Conservation (phyloP, 352 stramenopile species). For the Plasmopara halstedii region DNA sequence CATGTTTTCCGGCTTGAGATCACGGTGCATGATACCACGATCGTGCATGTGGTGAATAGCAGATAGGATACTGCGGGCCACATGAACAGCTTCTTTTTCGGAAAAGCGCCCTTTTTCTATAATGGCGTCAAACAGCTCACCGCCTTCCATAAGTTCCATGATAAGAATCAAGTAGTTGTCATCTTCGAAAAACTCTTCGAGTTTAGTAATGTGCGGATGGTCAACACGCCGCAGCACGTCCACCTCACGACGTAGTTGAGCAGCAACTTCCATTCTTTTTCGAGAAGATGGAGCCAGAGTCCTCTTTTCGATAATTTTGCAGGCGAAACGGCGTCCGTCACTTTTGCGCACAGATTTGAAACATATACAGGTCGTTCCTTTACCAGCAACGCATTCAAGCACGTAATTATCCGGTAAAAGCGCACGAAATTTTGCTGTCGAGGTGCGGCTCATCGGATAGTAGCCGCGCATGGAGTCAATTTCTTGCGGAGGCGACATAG, state of each 20-base stretch:
- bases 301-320: conserved; percentile 76
- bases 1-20: conserved; percentile 77
- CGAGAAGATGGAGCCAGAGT: conserved; percentile 35
- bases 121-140: conserved; percentile 79
- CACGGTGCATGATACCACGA: conserved; percentile 55
- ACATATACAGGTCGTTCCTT: conserved; percentile 64
- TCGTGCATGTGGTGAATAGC: conserved; percentile 72
- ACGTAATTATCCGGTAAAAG: conserved; percentile 38
- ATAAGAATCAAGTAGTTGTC: conserved; percentile 57
- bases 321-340: conserved; percentile 49
- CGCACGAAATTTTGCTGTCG: conserved; percentile 21
- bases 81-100: conserved; percentile 45
- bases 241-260: conserved; percentile 56
- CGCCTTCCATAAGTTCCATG: conserved; percentile 71
- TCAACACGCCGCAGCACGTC: conserved; percentile 52
- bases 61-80: conserved; percentile 50
- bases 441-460: conserved; percentile 15
- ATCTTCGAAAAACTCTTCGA: conserved; percentile 63
- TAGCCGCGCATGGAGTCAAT: conserved; percentile 2
- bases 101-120: conserved; percentile 53
- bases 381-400: conserved; percentile 54
- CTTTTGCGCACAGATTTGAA: conserved; percentile 45
- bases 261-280: conserved; percentile 44
- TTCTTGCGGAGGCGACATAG: conserved; percentile 25
- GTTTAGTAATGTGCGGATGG: conserved; percentile 61